A percentile compares a stretch with the other conserved stretches of the same genome.
Evolutionary conservation across 257 asterid species (phyloP).

Genomic region (Fraxinus americana): DNA sequence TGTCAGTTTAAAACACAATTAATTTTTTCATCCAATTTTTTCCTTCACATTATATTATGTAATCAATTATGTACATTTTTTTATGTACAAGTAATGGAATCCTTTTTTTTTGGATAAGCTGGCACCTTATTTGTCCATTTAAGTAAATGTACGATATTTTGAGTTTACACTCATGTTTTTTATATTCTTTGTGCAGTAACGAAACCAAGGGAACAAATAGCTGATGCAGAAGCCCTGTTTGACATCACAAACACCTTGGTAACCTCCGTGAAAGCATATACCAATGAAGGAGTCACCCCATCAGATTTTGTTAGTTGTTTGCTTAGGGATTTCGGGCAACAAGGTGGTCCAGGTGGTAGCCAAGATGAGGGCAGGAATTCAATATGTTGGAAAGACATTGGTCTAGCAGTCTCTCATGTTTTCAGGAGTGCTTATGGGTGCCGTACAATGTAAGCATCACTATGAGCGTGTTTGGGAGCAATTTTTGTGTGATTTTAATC

Average conservation of each 20-base stretch:
- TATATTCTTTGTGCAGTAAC: slow-evolving; percentile 43
- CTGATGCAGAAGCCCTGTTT: slow-evolving; percentile 92
- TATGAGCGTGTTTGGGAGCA: background rate
- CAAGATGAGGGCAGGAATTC: slow-evolving; percentile 42
- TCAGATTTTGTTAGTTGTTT: slow-evolving; percentile 69
- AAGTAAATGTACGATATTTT: too few species aligned
- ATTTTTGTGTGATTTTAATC: too few species aligned
- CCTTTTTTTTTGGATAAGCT: too few species aligned
- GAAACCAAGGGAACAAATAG: slow-evolving; percentile 92
- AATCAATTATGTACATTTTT: too few species aligned
- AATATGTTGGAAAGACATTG: slow-evolving; percentile 67
- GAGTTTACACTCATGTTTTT: background rate
- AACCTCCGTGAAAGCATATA: slow-evolving; percentile 71
- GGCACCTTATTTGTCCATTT: background rate
- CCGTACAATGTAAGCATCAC: slow-evolving; percentile 68
- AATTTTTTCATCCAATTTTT: too few species aligned
- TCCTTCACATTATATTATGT: too few species aligned
- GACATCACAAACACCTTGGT: slow-evolving; percentile 86
- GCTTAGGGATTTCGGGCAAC: slow-evolving; percentile 65
- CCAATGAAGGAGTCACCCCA: slow-evolving; percentile 72
- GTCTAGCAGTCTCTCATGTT: slow-evolving; percentile 61
- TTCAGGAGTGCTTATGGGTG: slow-evolving; percentile 76
- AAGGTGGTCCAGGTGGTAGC: slow-evolving; percentile 43
- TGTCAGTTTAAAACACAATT: too few species aligned
- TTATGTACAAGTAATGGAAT: too few species aligned